Base-by-base conservation (phyloP, 208 protist genomes). In the Trypanosoma vivax region DNA sequence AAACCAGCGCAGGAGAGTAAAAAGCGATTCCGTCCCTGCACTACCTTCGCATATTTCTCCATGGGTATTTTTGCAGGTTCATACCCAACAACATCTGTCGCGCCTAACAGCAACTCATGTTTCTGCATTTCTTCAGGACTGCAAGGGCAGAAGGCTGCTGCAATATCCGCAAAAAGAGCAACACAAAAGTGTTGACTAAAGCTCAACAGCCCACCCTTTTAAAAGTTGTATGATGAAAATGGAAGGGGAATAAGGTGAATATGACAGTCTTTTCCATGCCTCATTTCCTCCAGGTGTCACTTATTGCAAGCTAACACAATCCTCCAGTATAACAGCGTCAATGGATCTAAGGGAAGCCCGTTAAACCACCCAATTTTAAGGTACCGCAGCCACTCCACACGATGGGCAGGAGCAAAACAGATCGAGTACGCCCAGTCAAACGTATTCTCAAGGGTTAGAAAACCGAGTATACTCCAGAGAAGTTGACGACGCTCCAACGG, bases 31-130 rank as follows among this genome's bases (percentile, higher is more conserved):
- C 76, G 51, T 1, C 79, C 79, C 16, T 79, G 65, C 0, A 75
- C 71, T 49, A 90, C 73, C 33, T 70, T 81, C n/a, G 78, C 66
- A 50, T 90, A 90, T 60, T 90, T 90, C 3, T 87, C 78, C 47
- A 73, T 70, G 40, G 83, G 56, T 28, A 90, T 76, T 24, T 77
- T 54, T 7, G 67, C 58, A 6, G 69, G 73, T 16, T 76, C 56
- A 29, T 83, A 79, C 7, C 43, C 34, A 19, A n/a, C 1, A 45
- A n/a, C 45, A 6, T 19, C 28, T 40, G 14, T 19, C 5, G 19
- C 43, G 24, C 55, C 25, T 3, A 24, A 7, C 40, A 33, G 35
- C 29, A 60, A 3, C 13, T 58, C 5, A 21, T 50, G 59, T 50
- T 43, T 45, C 33, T 67, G 60, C 60, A 67, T 67, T 14, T 9